Evolutionary conservation across 31 red algal genomes (phyloP), one percentile per base, ranked within the genome.

Genomic region (Odonthalia washingtoniensis): DNA sequence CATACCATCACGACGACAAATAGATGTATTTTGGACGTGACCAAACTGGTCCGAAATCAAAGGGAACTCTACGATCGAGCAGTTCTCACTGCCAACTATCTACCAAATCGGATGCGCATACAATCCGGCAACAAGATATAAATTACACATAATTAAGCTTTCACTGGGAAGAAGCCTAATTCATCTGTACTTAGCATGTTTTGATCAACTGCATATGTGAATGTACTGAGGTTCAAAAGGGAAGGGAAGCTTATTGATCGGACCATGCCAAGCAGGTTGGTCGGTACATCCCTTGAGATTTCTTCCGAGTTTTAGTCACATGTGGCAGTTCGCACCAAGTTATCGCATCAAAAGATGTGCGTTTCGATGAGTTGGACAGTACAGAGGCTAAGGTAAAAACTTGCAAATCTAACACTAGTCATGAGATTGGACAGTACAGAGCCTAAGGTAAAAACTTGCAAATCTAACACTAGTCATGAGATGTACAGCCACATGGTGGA

Each of bases 131-230:
- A 80, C 37, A 37, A 64, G 52, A 2, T 0, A 70, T 73, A 72
- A 21, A 88, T 33, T 63, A 88, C 85, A 12, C 85, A 60, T 18
- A 69, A 40, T 34, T 49, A 80, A 64, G 75, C 70, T 16, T 79
- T 88, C 74, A 68, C 74, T 3, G 85, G 74, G 24, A 24, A 1
- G 0, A 73, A 75, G 0, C 82, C 68, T 34, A 68, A 85, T 32
- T 53, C 74, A 21, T 85, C 82, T 0, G 37, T 30, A 18, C 66
- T 85, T n/a, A 18, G 44, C 24, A 41, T 75, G 36, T 85, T 74
- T 49, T 65, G 82, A 24, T 46, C 36, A 30, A 1, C 27, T n/a
- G 82, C 69, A 0, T 66, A 74, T 28, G 66, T 85, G 40, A 27
- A 85, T 30, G 62, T 34, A 5, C 82, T 68, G 36, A 64, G 74